Percentiles rank a stretch among this genome's conserved stretches.
Conservation (phyloP, 148 eudicot species). For the Camellia lanceoleosa region DNA sequence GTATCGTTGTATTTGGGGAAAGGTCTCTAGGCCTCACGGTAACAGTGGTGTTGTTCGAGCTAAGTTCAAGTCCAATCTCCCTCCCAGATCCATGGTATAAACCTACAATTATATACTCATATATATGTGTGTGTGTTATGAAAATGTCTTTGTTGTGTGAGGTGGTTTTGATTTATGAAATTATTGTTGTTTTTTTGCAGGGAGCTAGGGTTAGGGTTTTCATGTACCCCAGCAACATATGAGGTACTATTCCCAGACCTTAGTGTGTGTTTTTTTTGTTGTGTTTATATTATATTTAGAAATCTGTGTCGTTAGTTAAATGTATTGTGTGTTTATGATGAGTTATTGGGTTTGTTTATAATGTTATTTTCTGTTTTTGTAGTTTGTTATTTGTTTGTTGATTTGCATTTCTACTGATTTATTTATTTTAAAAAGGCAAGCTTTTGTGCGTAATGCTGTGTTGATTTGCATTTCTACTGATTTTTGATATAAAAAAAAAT, state of each 20-base stretch:
- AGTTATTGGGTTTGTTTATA: not conserved
- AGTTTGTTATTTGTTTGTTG: not conserved
- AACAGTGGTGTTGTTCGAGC: constrained; percentile 86
- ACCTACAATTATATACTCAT: not conserved
- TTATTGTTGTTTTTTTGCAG: constrained; percentile 38
- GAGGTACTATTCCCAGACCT: constrained; percentile 31
- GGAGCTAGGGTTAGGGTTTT: constrained; percentile 75
- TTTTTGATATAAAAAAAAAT: too few relatives aligned
- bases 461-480: too few relatives aligned
- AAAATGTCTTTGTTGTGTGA: not conserved
- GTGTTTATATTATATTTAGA: too few relatives aligned
- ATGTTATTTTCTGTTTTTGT: not conserved
- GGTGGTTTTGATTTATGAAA: constrained; percentile 4
- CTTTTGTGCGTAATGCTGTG: not conserved
- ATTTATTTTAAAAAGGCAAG: not conserved
- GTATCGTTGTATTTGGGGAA: constrained; percentile 92
- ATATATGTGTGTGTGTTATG: not conserved
- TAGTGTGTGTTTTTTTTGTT: not conserved
- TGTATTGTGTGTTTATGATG: not conserved
- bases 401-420: not conserved
- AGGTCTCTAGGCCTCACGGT: constrained; percentile 79
- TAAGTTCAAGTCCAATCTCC: constrained; percentile 78
- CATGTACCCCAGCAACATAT: constrained; percentile 89
- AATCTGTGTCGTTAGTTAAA: not conserved
- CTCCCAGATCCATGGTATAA: constrained; percentile 84